phyloP scores from a whole-genome alignment of 2,329 filamentous ascomycete species.

The Lomentospora prolificans region DNA sequence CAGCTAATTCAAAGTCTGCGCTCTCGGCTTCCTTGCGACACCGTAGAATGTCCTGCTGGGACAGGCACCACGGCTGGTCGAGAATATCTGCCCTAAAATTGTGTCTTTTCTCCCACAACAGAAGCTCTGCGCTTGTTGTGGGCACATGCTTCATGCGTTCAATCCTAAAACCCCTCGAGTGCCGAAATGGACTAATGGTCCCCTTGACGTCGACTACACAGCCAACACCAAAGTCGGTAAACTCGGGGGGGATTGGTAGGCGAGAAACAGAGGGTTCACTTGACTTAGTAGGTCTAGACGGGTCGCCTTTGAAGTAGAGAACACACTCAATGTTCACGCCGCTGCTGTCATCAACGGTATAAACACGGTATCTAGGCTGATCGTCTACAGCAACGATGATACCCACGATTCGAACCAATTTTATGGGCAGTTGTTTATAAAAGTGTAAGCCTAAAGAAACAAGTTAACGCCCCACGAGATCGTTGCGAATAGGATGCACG shows the following conservation, averaged over 20 bases:
- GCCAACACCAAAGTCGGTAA: conserved; percentile 36
- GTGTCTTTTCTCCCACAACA: conserved; percentile 46
- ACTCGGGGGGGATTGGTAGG: conserved; percentile 10
- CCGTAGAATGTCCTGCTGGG: conserved; percentile 34
- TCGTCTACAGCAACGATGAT: conserved; percentile 56
- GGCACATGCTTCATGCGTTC: conserved; percentile 37
- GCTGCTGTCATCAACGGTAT: conserved; percentile 57
- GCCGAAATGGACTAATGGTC: conserved; percentile 34
- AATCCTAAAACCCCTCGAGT: conserved; percentile 41
- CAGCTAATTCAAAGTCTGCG: conserved; percentile 10
- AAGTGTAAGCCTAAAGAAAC: conserved; percentile 47
- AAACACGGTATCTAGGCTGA: conserved; percentile 34
- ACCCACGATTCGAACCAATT: conserved; percentile 64
- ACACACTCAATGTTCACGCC: conserved; percentile 46
- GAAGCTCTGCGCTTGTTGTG: conserved; percentile 46
- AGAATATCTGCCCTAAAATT: conserved; percentile 42
- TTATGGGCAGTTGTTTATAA: conserved; percentile 63
- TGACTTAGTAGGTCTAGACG: not conserved
- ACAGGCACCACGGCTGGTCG: conserved; percentile 44
- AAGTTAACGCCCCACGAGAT: too few species aligned
- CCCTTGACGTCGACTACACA: conserved; percentile 49
- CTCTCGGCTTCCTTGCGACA: conserved; percentile 38
- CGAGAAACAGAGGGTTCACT: conserved; percentile 1
- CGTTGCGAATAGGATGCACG: too few species aligned
- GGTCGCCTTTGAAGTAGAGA: conserved; percentile 10